Evolutionary conservation across 345 rosid genomes (phyloP).

Genomic region (Microthlaspi erraticum): DNA sequence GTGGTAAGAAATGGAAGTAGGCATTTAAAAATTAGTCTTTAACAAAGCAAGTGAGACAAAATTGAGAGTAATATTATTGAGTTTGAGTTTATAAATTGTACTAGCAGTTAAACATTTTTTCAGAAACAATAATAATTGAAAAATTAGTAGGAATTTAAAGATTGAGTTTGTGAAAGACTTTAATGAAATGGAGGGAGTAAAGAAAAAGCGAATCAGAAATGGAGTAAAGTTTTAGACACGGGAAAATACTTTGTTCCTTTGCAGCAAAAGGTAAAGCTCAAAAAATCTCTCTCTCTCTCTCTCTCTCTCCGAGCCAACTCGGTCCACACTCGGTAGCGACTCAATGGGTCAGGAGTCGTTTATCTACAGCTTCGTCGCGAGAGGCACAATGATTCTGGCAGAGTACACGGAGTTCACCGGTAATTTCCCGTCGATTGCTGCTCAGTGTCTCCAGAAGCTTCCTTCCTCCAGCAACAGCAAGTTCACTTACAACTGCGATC

Average conservation of each 20-base stretch:
- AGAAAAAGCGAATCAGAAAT: neutral
- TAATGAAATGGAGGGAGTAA: neutral
- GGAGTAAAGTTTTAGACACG: slow-evolving; percentile 30
- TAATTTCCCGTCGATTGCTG: slow-evolving; percentile 94
- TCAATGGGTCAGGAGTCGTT: slow-evolving; percentile 87
- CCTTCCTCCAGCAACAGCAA: slow-evolving; percentile 92
- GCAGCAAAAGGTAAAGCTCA: slow-evolving; percentile 41
- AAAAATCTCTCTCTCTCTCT: slow-evolving; percentile 25
- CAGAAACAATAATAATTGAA: too few relatives aligned
- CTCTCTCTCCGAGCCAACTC: slow-evolving; percentile 21
- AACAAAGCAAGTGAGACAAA: too few relatives aligned
- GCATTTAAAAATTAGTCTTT: too few relatives aligned
- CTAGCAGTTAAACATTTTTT: too few relatives aligned
- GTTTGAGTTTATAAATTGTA: too few relatives aligned
- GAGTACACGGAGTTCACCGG: slow-evolving; percentile 99
- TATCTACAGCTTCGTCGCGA: slow-evolving; percentile 95
- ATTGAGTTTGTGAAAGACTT: too few relatives aligned
- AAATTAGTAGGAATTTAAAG: too few relatives aligned
- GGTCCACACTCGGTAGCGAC: slow-evolving; percentile 34
- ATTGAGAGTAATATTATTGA: too few relatives aligned
- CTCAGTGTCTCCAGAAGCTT: slow-evolving; percentile 89
- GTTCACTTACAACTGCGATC: slow-evolving; percentile 97
- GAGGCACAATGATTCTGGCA: slow-evolving; percentile 89
- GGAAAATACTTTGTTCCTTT: slow-evolving; percentile 29
- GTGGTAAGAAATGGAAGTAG: too few relatives aligned